phyloP scores from a whole-genome alignment of 2,329 filamentous ascomycete genomes.

The Apiospora marii region DNA sequence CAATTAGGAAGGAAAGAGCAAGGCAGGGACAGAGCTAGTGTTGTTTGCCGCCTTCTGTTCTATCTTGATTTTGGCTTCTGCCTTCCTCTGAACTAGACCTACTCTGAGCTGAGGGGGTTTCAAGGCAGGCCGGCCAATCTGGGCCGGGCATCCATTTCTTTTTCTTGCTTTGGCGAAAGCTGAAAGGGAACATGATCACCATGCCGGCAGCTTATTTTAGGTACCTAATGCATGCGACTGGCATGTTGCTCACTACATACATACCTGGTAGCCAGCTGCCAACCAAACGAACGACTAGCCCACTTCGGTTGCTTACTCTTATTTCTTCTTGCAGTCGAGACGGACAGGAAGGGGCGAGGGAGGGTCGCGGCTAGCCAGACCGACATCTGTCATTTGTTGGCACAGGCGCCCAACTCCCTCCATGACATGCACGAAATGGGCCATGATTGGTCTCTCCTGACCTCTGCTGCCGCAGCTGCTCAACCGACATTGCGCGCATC shows the following conservation, averaged over 20 bases:
- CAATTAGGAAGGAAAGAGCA: too few species aligned
- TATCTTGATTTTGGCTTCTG: not conserved
- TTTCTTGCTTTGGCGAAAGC: not conserved
- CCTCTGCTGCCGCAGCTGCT: not conserved
- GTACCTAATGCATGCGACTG: not conserved
- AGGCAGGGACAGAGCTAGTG: not conserved
- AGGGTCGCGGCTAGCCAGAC: not conserved
- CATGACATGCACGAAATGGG: not conserved
- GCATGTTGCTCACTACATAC: not conserved
- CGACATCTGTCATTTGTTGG: not conserved
- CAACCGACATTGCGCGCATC: slow-evolving; percentile 1
- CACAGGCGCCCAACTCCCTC: not conserved
- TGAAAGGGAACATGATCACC: not conserved
- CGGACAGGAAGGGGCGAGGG: not conserved
- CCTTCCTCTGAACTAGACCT: not conserved
- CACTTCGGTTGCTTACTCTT: not conserved
- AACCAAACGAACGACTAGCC: not conserved
- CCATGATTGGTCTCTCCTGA: not conserved
- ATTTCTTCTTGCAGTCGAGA: not conserved
- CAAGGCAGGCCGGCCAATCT: not conserved
- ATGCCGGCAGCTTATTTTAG: not conserved
- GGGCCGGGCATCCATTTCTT: not conserved
- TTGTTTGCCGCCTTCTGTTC: not conserved
- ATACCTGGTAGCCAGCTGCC: not conserved
- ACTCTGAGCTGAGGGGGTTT: not conserved